Evolutionary conservation across 495 filamentous ascomycete genomes (phyloP), one percentile per base, ranked within the genome.

Genomic region (Xylaria bambusicola): DNA sequence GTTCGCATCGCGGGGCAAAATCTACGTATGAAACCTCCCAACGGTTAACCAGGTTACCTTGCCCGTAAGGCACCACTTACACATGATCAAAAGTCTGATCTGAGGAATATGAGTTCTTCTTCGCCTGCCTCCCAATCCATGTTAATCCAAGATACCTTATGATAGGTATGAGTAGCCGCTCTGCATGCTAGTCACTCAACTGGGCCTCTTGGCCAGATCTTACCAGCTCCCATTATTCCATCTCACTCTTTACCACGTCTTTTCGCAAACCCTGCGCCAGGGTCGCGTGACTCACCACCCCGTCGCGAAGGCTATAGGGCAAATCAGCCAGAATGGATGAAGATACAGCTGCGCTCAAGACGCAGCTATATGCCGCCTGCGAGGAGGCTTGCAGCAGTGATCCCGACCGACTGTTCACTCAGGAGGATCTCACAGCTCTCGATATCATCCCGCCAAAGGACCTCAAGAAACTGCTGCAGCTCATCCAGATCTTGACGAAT

Each of bases 351-450:
- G 36, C 54, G 3, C 63, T 71, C 29, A 71, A 71, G 41, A 36
- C 29, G 26, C 63, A 64, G 44, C 63, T 71, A 18, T 68, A 66
- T 38, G 53, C 60, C 33, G 68, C 68, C 23, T 71, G 68, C 29
- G 56, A 65, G 44, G 66, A 68, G 47, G 63, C 61, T 26, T 64
- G 65, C 29, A 61, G 49, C 35, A 69, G 71, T 33, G 68, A 72
- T 41, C 71, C 77, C 24, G 77, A 84, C 24, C 78, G 80, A 31
- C 68, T 86, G 9, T 88, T 90, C 70, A 80, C 80, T 31, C 88
- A 91, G 68, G 72, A 82, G n/a, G 86, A 89, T 58, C 74, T 92
- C 2, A 67, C 86, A 18, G 75, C 76, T n/a, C 71, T 89, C 46
- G 73, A 76, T 27, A 73, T 91, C 46, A 77, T 91, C 18, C 84